Evolutionary conservation across 2,329 filamentous ascomycete genomes (phyloP), one percentile per base, ranked within the genome.

Genomic region (Albophoma yamanashiensis): DNA sequence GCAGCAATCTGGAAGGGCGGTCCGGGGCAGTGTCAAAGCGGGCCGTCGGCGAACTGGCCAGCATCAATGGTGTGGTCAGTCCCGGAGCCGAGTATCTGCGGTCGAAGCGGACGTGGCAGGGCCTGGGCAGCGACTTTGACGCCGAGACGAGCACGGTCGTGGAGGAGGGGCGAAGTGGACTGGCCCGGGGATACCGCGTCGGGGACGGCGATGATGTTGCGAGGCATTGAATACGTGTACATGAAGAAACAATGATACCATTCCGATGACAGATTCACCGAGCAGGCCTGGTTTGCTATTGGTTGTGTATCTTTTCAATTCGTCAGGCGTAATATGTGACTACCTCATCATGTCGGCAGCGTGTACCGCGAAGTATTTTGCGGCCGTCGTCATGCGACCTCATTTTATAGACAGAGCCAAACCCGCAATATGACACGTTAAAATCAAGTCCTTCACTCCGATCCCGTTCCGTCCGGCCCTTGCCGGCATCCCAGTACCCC

Each of bases 11-110:
- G 61, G 67, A 55, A 62, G 42, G 39, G 11, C 61, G 62, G 22
- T 62, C 65, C 2, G 62, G 61, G 36, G 66, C 71, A 60, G 75
- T 97, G 34, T 79, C 86, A 15, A 86, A 84, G 70, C 79, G 86
- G 64, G 66, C 74, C 59, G 62, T 72, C 59, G 86, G 88, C 3
- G 89, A 96, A 64, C 66, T 97, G 22, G 88, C 91, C 0, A 86
- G 87, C 55, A 85, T 97, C 65, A 93, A 92, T 58, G 91, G 92
- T 8, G 84, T 93, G 0, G 80, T 89, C n/a, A 97, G 93, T 55
- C 94, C 94, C 0, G 94, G 91, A 0, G 94, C 94, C 0, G 91
- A 97, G 71, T 97, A 84, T 66, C 76, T 99, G 63, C 83, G 88
- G 39, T 89, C 88, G 4, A 84, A 92, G 67, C 78, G 94, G 60